Conservation (phyloP, 331 rosid species). For the Quercus tomentella region DNA sequence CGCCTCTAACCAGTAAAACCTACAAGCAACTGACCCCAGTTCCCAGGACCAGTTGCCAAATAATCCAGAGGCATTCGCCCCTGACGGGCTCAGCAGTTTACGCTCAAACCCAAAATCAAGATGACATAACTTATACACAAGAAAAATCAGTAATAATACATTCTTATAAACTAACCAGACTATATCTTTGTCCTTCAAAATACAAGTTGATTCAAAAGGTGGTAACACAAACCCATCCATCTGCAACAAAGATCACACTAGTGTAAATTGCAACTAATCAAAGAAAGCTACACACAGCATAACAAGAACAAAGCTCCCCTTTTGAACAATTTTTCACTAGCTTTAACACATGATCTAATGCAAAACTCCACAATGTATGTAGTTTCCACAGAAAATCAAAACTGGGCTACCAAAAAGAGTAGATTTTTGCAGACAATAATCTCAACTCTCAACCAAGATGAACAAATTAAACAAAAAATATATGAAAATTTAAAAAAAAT, state of each 20-base stretch:
- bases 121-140: neutral
- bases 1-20: no score
- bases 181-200: slow-evolving; percentile 81
- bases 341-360: neutral
- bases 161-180: slow-evolving; percentile 50
- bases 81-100: no score
- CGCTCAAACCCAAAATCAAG: no score
- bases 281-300: neutral
- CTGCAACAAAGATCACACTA: slow-evolving; percentile 37
- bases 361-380: neutral
- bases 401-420: neutral
- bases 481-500: neutral
- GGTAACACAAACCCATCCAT: slow-evolving; percentile 96
- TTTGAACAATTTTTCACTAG: neutral
- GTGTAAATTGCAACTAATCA: neutral
- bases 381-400: neutral
- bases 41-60: no score
- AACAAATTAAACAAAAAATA: neutral
- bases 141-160: neutral
- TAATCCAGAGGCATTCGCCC: no score
- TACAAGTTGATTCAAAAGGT: slow-evolving; percentile 73
- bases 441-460: no score
- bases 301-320: neutral
- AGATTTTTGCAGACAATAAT: no score
- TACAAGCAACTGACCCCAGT: no score